These are phyloP conservation scores for Coniochaeta sp. DNA, from an alignment of 2,329 filamentous ascomycete genomes.

Conservation along the genomic window DNA sequence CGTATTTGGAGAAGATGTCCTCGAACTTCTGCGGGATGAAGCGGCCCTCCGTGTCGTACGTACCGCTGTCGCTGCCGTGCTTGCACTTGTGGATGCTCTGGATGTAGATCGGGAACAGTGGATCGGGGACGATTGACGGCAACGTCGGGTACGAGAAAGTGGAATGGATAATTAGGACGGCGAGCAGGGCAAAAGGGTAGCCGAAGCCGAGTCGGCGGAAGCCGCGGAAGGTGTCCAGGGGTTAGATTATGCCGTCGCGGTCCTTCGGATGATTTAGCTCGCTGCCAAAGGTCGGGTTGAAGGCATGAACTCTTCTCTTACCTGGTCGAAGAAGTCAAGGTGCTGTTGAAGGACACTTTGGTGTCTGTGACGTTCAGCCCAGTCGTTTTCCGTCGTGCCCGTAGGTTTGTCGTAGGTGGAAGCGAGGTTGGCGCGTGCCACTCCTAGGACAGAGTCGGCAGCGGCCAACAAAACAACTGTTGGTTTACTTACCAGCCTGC, in stretches of 20 bases:
- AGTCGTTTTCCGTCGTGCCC: conserved; percentile 6
- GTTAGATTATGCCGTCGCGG: conserved; percentile 29
- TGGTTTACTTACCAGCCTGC: not conserved
- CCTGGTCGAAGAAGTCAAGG: conserved; percentile 30
- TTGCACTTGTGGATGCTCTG: conserved; percentile 32
- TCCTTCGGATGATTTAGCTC: conserved; percentile 14
- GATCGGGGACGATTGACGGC: conserved; percentile 27
- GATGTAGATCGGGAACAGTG: conserved; percentile 28
- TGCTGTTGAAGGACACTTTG: conserved; percentile 31
- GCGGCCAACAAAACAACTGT: not conserved
- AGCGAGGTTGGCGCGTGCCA: conserved; percentile 14
- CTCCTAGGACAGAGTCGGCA: not conserved
- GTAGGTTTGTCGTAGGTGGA: conserved; percentile 6
- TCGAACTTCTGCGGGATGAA: conserved; percentile 43
- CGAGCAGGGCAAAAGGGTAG: conserved; percentile 28
- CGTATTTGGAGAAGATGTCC: conserved; percentile 42
- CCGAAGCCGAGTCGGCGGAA: conserved; percentile 32
- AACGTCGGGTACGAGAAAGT: conserved; percentile 38
- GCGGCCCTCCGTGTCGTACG: conserved; percentile 39
- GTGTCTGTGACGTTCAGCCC: not conserved
- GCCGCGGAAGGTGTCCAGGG: conserved; percentile 28
- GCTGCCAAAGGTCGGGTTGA: not conserved
- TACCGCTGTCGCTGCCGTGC: conserved; percentile 37
- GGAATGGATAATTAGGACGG: conserved; percentile 30
- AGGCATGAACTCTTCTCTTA: not conserved